A percentile compares a stretch with the other conserved stretches of the same genome.
phyloP scores from a whole-genome alignment of 148 eudicot species.

The Amaranthus palmeri region DNA sequence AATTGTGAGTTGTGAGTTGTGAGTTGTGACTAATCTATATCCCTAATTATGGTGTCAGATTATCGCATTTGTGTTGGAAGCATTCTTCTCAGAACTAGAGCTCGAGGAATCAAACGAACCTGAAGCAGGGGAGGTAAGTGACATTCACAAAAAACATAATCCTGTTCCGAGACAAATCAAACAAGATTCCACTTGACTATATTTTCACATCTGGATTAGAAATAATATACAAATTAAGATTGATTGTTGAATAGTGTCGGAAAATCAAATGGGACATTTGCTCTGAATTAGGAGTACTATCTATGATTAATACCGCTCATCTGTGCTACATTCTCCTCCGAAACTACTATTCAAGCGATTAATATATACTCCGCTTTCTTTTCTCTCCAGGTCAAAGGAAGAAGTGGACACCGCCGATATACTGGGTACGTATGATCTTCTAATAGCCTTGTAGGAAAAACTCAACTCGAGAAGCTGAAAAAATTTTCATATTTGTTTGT shows the following conservation, averaged over 20 bases:
- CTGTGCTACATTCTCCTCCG: neutral
- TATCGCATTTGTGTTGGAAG: slow-evolving; percentile 93
- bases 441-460: neutral
- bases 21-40: neutral
- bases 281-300: neutral
- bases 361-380: neutral
- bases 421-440: slow-evolving; percentile 40
- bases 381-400: slow-evolving; percentile 38
- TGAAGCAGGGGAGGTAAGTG: slow-evolving; percentile 44
- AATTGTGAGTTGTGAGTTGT: too few relatives aligned
- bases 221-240: too few relatives aligned
- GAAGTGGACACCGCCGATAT: slow-evolving; percentile 38
- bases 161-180: neutral
- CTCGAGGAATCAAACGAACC: slow-evolving; percentile 54
- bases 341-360: neutral
- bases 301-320: neutral
- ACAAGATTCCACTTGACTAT: too few relatives aligned
- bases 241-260: neutral
- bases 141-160: slow-evolving; percentile 6
- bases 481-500: neutral
- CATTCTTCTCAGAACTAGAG: slow-evolving; percentile 92
- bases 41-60: slow-evolving; percentile 47
- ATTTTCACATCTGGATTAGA: too few relatives aligned
- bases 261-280: neutral
- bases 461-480: neutral